Percentiles rank a stretch among this genome's conserved stretches.
These are phyloP conservation scores for Betula pendula DNA, from an alignment of 306 rosid genomes.

Conservation along the genomic window DNA sequence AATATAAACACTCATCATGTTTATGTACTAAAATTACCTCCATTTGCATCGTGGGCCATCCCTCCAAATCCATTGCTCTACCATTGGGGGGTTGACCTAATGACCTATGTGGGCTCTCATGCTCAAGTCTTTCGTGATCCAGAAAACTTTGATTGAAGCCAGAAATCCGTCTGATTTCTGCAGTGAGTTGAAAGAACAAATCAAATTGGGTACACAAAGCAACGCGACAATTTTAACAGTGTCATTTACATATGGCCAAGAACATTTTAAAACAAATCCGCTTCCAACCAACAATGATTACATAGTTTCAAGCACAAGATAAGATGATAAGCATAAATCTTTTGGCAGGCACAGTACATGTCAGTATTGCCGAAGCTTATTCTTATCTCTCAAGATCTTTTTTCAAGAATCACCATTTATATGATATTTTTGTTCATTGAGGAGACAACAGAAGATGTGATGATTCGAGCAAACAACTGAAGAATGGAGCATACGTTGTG, in stretches of 20 bases:
- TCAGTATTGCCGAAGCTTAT: not conserved
- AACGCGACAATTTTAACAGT: slow-evolving; percentile 4
- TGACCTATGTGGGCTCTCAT: slow-evolving; percentile 71
- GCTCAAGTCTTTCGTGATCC: slow-evolving; percentile 71
- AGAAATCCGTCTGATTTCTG: slow-evolving; percentile 77
- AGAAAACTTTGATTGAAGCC: slow-evolving; percentile 55
- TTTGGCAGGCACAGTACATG: not conserved
- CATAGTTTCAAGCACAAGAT: not conserved
- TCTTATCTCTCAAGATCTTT: not conserved
- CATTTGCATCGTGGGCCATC: slow-evolving; percentile 64
- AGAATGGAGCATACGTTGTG: not conserved
- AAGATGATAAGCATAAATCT: not conserved
- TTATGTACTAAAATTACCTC: slow-evolving; percentile 49
- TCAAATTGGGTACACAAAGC: slow-evolving; percentile 1
- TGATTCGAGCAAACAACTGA: not conserved
- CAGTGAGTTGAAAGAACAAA: slow-evolving; percentile 8
- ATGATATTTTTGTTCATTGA: not conserved
- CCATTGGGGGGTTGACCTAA: slow-evolving; percentile 51
- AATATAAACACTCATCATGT: not conserved
- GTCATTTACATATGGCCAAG: not conserved
- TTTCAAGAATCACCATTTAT: not conserved
- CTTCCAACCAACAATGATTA: slow-evolving; percentile 7
- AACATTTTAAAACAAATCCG: slow-evolving; percentile 3
- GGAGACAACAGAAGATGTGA: not conserved
- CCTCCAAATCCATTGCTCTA: slow-evolving; percentile 72